A percentile compares a stretch with the other conserved stretches of the same genome.
These are phyloP conservation scores for Middelhovenomyces tepae DNA, from an alignment of 805 yeast species.

Conservation along the genomic window DNA sequence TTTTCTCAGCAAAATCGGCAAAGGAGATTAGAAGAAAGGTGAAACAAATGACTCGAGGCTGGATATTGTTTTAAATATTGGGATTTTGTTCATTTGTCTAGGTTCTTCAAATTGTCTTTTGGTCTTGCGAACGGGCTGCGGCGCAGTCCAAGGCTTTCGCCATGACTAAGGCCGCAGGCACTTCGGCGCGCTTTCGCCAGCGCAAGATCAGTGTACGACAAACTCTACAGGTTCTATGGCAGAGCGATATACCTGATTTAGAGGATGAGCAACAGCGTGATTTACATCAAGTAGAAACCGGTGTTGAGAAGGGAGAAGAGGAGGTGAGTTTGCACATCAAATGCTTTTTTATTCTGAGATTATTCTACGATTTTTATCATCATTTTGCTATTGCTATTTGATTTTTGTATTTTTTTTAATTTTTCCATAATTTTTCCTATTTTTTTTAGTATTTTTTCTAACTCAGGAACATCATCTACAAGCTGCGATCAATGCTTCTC, in stretches of 20 bases:
- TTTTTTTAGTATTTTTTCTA: slow-evolving; percentile 2
- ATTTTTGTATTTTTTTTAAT: background rate
- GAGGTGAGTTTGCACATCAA: slow-evolving; percentile 31
- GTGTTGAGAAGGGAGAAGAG: slow-evolving; percentile 96
- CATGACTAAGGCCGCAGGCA: slow-evolving; percentile 31
- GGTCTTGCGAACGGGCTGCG: no score
- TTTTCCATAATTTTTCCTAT: background rate
- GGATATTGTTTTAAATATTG: no score
- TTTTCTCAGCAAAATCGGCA: no score
- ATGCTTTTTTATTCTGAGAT: slow-evolving; percentile 1
- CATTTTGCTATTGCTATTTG: no score
- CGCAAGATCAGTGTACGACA: slow-evolving; percentile 91
- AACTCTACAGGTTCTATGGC: slow-evolving; percentile 65
- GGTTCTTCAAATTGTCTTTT: no score
- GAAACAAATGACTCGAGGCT: no score
- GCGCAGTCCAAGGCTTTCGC: no score
- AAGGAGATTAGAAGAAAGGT: no score
- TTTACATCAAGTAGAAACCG: slow-evolving; percentile 84
- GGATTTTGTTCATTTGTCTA: no score
- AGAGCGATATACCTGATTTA: slow-evolving; percentile 69
- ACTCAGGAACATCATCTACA: slow-evolving; percentile 76
- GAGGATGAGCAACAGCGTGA: slow-evolving; percentile 81
- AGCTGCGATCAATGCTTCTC: slow-evolving; percentile 76
- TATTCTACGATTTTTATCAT: slow-evolving; percentile 1
- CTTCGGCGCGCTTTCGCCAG: slow-evolving; percentile 72